These are phyloP conservation scores for Ophiostoma australiae DNA, from an alignment of 2,329 filamentous ascomycete genomes.

Conservation along the genomic window DNA sequence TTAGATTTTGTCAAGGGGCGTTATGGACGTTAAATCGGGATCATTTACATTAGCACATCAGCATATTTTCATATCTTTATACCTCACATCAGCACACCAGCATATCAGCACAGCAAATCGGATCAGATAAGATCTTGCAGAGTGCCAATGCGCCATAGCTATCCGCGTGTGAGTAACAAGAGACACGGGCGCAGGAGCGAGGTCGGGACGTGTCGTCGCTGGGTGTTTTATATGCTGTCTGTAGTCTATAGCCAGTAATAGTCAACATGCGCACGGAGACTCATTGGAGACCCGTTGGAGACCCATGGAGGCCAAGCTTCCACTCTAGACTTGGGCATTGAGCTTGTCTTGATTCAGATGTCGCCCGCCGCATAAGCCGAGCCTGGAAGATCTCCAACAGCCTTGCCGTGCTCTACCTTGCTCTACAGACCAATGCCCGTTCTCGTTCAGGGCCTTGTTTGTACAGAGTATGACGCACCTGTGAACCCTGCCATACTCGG, in stretches of 20 bases:
- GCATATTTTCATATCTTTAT: neutral
- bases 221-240: neutral
- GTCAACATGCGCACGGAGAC: too few species aligned
- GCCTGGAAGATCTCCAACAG: neutral
- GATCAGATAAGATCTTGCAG: neutral
- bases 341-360: slow-evolving; percentile 8
- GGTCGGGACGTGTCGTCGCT: neutral
- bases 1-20: neutral
- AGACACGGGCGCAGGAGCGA: neutral
- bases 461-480: neutral
- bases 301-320: neutral
- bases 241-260: neutral
- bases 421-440: too few species aligned
- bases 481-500: neutral
- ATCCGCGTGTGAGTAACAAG: neutral
- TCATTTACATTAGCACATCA: neutral
- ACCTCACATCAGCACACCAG: neutral
- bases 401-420: neutral
- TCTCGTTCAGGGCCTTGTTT: neutral
- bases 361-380: neutral
- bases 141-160: neutral
- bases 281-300: too few species aligned
- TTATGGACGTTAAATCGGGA: neutral
- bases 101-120: neutral
- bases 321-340: neutral